Base-by-base conservation (phyloP, 306 rosid species). In the Ormosia emarginata region DNA sequence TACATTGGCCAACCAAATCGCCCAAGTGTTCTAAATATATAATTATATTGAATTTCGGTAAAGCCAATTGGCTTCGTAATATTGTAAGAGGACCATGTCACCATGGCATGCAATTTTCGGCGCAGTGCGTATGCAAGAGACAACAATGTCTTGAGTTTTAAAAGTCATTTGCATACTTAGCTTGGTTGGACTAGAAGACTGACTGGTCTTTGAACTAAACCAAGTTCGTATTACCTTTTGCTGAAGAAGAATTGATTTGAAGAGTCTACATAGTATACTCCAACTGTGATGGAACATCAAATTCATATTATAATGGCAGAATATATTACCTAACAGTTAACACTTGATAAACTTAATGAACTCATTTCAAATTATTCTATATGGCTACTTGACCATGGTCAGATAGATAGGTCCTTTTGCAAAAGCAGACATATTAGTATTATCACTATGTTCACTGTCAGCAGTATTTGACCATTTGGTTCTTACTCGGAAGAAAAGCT, bases 201-300 rank as follows among this genome's bases (percentile, higher is more conserved):
- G 36, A 65, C 11, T 14, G n/a, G 75, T 39, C 58, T n/a, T 15
- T 64, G 74, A 81, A 55, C 52, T 57, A 49, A 43, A 55, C 56
- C 69, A 79, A 33, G 15, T 68, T 74, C 40, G 0, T 32, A 71
- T 46, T 46, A 39, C 74, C 65, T 24, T 71, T 36, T 44, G 37
- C 68, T 55, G 52, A 41, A 67, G 75, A 52, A 46, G 33, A 55
- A n/a, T 59, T 65, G 10, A 41, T 57, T 46, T 32, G 13, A 14
- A 49, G 59, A 12, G 30, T 49, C n/a, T 32, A 43, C 49, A 6
- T 43, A 4, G 4, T 49, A 50, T 37, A 73, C 73, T 73, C 86
- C 79, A 41, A 83, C 32, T 78, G 30, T 53, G 36, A 43, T 78
- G 76, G 87, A 83, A 55, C 76, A 66, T 40, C 80, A 8, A 41